A percentile compares a stretch with the other conserved stretches of the same genome.
Evolutionary conservation across 2,329 filamentous ascomycete species (phyloP).

Genomic region (Penicillium sp.): DNA sequence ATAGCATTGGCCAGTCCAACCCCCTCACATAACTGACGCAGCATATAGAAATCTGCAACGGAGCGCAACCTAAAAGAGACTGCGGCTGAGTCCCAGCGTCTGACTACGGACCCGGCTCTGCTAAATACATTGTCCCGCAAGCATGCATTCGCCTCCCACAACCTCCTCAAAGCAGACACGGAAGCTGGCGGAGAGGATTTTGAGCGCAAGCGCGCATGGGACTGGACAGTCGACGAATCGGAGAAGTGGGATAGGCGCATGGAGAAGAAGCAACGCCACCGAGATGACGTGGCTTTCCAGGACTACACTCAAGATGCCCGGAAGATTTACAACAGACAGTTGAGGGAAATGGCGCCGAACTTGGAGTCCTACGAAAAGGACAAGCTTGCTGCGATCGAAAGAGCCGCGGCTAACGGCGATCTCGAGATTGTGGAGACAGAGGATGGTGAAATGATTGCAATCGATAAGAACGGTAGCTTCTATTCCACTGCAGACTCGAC

Average conservation of each 20-base stretch:
- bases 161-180: conserved; percentile 87
- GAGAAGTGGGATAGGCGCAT: conserved; percentile 91
- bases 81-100: conserved; percentile 75
- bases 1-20: background rate
- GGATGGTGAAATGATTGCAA: conserved; percentile 87
- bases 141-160: conserved; percentile 84
- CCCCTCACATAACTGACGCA: conserved; percentile 21
- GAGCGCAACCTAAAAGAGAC: conserved; percentile 75
- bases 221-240: conserved; percentile 94
- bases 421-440: conserved; percentile 95
- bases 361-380: conserved; percentile 82
- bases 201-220: conserved; percentile 96
- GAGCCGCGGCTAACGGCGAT: conserved; percentile 77
- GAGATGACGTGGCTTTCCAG: conserved; percentile 84
- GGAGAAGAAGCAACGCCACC: conserved; percentile 77
- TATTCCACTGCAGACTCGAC: conserved; percentile 85
- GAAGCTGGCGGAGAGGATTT: conserved; percentile 87
- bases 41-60: conserved; percentile 41
- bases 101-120: conserved; percentile 73
- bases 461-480: conserved; percentile 87
- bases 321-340: conserved; percentile 91
- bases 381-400: conserved; percentile 80
- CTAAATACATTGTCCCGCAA: conserved; percentile 79
- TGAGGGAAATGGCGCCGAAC: conserved; percentile 73
- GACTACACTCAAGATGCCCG: conserved; percentile 84